A percentile compares a stretch with the other conserved stretches of the same genome.
These are phyloP conservation scores for Hortiboletus rubellus DNA, from an alignment of 1,284 basidiomycete species.

Conservation along the genomic window DNA sequence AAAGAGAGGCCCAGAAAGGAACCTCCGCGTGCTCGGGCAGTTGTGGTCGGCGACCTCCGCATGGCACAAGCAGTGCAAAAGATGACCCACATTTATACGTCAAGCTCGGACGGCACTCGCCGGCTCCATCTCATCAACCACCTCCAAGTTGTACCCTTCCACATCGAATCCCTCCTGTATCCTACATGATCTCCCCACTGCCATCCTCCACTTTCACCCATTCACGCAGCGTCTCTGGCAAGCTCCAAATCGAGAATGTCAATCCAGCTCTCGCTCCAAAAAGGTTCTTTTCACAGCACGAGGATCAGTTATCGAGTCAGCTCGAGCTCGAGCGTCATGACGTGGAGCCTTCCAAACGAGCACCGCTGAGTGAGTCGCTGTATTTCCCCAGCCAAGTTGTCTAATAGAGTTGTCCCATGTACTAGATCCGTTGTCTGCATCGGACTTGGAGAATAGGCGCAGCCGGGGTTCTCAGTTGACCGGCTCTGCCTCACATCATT, in stretches of 20 bases:
- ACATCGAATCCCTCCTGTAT: background rate
- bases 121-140: slow-evolving; percentile 19
- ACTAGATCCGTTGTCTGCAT: slow-evolving; percentile 31
- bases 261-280: slow-evolving; percentile 22
- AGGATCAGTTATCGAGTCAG: slow-evolving; percentile 13
- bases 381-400: background rate
- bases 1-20: background rate
- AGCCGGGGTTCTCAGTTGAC: slow-evolving; percentile 1
- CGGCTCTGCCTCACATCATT: slow-evolving; percentile 9
- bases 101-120: slow-evolving; percentile 3
- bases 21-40: slow-evolving; percentile 1
- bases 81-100: slow-evolving; percentile 30
- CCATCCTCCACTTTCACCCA: slow-evolving; percentile 7
- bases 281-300: slow-evolving; percentile 20
- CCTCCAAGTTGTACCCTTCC: slow-evolving; percentile 6
- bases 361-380: slow-evolving; percentile 29
- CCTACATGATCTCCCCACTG: slow-evolving; percentile 27
- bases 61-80: slow-evolving; percentile 29
- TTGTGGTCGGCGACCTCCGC: slow-evolving; percentile 12
- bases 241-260: slow-evolving; percentile 12
- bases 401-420: slow-evolving; percentile 2
- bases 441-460: slow-evolving; percentile 20
- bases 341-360: slow-evolving; percentile 13
- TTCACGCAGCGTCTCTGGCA: slow-evolving; percentile 1
- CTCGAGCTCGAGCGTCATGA: slow-evolving; percentile 22